Conservation (phyloP, 108 stramenopile species). For the Pseudonitzschia multistriata region DNA sequence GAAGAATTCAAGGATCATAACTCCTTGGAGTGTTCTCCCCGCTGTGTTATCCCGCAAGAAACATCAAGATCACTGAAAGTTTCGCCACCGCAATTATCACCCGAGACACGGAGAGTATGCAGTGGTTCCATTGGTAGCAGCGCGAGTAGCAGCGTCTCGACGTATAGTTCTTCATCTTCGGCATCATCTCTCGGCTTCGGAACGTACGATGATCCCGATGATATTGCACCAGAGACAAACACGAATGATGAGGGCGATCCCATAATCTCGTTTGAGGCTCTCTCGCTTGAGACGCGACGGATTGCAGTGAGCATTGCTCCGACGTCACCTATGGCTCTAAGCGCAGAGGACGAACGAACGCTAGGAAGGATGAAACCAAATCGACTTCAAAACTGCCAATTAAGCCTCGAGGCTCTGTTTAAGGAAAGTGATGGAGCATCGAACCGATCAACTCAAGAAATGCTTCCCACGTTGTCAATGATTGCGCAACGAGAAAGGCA, state of each 20-base stretch:
- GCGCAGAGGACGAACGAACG: neutral
- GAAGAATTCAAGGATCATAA: neutral
- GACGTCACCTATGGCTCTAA: neutral
- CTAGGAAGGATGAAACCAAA: neutral
- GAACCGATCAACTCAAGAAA: neutral
- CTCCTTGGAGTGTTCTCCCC: neutral
- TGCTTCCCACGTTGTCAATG: neutral
- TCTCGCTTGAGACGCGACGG: constrained; percentile 1
- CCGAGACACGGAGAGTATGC: neutral
- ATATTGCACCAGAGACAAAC: neutral
- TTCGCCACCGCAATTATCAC: neutral
- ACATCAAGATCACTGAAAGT: neutral
- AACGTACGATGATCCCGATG: neutral
- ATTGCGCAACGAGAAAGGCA: neutral
- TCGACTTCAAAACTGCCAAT: neutral
- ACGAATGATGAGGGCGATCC: constrained; percentile 7
- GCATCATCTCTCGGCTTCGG: constrained; percentile 1
- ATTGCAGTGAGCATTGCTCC: neutral
- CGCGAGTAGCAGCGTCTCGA: neutral
- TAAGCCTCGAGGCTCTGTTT: neutral
- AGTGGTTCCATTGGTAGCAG: neutral
- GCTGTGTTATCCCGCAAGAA: neutral
- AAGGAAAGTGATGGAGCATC: neutral
- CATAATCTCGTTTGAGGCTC: constrained; percentile 12
- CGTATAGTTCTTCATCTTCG: constrained; percentile 3